Conservation (phyloP, 768 basidiomycete genomes). For the Trametes cinnabarina region DNA sequence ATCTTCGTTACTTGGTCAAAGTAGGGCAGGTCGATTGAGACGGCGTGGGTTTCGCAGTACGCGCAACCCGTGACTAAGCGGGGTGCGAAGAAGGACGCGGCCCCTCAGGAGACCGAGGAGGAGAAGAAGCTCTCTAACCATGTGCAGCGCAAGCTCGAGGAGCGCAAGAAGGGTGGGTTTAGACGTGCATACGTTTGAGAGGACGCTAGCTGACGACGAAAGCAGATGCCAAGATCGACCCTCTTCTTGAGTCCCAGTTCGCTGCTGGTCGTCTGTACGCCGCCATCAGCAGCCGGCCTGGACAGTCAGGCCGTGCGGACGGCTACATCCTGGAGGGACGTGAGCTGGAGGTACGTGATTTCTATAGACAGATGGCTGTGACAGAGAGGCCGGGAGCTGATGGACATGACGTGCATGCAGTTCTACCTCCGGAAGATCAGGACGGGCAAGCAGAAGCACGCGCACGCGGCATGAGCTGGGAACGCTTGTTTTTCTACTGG, state of each 20-base stretch:
- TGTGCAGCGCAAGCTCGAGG: constrained; percentile 80
- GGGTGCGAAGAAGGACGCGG: constrained; percentile 60
- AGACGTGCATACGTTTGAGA: neutral
- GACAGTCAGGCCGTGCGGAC: constrained; percentile 94
- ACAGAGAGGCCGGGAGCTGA: neutral
- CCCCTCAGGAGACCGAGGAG: constrained; percentile 54
- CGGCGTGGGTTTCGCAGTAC: constrained; percentile 55
- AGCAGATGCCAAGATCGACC: constrained; percentile 86
- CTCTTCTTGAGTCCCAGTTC: constrained; percentile 86
- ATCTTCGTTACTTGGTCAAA: neutral
- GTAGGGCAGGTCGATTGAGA: neutral
- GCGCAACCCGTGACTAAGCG: constrained; percentile 93
- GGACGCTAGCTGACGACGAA: constrained; percentile 3
- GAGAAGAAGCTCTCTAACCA: constrained; percentile 87
- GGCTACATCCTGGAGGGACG: constrained; percentile 98
- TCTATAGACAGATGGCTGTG: neutral
- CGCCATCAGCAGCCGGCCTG: constrained; percentile 89
- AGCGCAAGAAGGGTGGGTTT: constrained; percentile 81
- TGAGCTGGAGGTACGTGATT: constrained; percentile 82
- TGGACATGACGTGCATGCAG: constrained; percentile 41
- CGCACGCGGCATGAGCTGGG: constrained; percentile 42
- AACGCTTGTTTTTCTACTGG: constrained; percentile 3
- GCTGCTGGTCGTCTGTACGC: constrained; percentile 96
- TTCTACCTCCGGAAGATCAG: constrained; percentile 95
- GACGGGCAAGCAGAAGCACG: constrained; percentile 95